Evolutionary conservation across 148 eudicot genomes (phyloP), one percentile per base, ranked within the genome.

Genomic region (Chenopodium berlandieri): DNA sequence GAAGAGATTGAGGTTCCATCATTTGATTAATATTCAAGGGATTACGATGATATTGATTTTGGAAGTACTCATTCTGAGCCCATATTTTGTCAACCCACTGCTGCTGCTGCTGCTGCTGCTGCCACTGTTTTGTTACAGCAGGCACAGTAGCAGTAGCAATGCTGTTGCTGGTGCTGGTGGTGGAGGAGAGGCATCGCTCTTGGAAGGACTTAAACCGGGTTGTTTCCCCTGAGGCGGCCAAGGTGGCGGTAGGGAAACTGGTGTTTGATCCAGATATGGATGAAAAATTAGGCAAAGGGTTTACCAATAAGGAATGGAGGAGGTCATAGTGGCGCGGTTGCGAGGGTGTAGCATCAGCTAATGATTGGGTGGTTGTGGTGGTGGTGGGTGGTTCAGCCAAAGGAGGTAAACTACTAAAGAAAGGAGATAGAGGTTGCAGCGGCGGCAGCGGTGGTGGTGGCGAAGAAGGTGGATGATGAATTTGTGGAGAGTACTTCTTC

Each of bases 321-420:
- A 71, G 72, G 77, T 50, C 14, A 46, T 4, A 64, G 2, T 70
- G 30, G 7, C 48, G 54, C 0, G 9, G 40, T 37, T 22, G 44
- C 1, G 30, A 5, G n/a, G 46, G 16, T 37, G 44, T 37, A 13
- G 40, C 52, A 22, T 40, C 10, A 37, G 40, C 64, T 37, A 52
- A 40, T 16, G 30, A 22, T 17, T 3, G 75, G 23, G 65, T 31
- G 60, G 71, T 75, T 10, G 79, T 19, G 75, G 63, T 46, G 48
- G 77, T 14, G 75, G 70, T 46, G 48, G 73, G 65, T 30, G 79
- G 23, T 19, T 91, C 89, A 4, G 86, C 83, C 75, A 91, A 68
- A 12, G 89, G 79, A 20, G 91, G 88, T 62, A 90, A 71, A 62
- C 83, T 66, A 67, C 34, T 64, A 1, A 77, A n/a, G 65, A 82